A percentile compares a stretch with the other conserved stretches of the same genome.
Evolutionary conservation across 768 basidiomycete genomes (phyloP).

Genomic region (Russula sp.): DNA sequence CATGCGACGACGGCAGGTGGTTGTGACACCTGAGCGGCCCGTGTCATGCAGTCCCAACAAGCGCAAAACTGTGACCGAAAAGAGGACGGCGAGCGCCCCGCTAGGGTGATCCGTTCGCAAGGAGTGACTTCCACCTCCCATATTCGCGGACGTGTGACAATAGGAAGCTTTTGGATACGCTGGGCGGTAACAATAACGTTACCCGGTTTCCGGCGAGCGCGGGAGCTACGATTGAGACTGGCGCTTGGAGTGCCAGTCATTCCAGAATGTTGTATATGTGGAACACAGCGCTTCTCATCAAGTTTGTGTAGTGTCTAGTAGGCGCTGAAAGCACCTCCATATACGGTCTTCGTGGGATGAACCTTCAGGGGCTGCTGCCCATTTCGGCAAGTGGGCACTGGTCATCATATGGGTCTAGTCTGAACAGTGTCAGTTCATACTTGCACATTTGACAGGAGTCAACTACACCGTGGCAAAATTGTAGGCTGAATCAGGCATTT

Average conservation of each 20-base stretch:
- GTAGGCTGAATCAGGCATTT: constrained; percentile 10
- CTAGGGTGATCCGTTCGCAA: constrained; percentile 1
- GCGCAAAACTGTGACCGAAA: constrained; percentile 14
- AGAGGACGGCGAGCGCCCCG: background rate
- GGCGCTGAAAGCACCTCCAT: background rate
- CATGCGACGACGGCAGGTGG: constrained; percentile 3
- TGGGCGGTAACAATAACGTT: background rate
- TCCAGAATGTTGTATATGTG: constrained; percentile 11
- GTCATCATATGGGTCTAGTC: background rate
- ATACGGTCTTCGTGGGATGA: background rate
- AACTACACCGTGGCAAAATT: constrained; percentile 15
- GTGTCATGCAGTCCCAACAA: background rate
- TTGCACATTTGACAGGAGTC: background rate
- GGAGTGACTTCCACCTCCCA: background rate
- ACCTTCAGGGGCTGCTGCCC: background rate
- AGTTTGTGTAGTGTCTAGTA: constrained; percentile 1
- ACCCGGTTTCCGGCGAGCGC: constrained; percentile 2
- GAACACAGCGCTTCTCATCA: background rate
- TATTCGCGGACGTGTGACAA: constrained; percentile 2
- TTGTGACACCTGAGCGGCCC: constrained; percentile 19
- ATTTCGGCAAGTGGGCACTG: background rate
- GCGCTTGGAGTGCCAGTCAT: background rate
- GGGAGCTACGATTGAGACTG: constrained; percentile 3
- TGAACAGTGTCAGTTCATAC: background rate
- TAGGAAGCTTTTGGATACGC: background rate